Percentiles rank a stretch among this genome's conserved stretches.
These are phyloP conservation scores for Pulveroboletus ravenelii DNA, from an alignment of 768 basidiomycete species.

Conservation along the genomic window DNA sequence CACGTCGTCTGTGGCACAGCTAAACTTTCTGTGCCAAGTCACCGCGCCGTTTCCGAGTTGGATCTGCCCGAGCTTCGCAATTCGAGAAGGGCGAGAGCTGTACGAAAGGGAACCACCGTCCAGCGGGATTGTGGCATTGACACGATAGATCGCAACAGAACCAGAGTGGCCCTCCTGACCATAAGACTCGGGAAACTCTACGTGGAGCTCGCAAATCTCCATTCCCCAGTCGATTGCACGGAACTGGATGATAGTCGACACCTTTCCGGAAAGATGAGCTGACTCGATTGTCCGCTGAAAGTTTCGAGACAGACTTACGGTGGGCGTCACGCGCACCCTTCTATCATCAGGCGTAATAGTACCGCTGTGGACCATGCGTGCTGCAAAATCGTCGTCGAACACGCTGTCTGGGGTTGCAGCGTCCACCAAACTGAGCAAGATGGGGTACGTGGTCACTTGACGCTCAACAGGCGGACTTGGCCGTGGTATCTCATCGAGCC, in stretches of 20 bases:
- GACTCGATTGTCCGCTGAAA: no score
- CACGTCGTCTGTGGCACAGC: constrained; percentile 7
- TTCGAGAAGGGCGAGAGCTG: background rate
- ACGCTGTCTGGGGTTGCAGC: constrained; percentile 5
- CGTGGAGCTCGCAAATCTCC: background rate
- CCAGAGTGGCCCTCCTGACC: background rate
- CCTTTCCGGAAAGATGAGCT: background rate
- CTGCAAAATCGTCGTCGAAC: constrained; percentile 5
- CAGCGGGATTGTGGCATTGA: background rate
- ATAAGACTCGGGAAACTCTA: background rate
- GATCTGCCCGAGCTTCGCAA: background rate
- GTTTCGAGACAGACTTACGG: background rate
- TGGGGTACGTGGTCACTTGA: constrained; percentile 4
- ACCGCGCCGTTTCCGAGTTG: background rate
- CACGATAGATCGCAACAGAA: background rate
- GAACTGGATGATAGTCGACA: constrained; percentile 7
- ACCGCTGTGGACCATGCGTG: constrained; percentile 4
- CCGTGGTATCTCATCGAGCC: constrained; percentile 6
- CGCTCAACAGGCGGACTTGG: constrained; percentile 2
- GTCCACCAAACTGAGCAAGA: constrained; percentile 8
- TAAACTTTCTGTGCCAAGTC: constrained; percentile 11
- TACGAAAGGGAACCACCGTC: background rate
- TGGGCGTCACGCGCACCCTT: background rate
- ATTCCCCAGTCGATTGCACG: background rate
- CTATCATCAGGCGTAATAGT: constrained; percentile 9